Evolutionary conservation across 257 asterid genomes (phyloP).

Genomic region (Solanum virginianum): DNA sequence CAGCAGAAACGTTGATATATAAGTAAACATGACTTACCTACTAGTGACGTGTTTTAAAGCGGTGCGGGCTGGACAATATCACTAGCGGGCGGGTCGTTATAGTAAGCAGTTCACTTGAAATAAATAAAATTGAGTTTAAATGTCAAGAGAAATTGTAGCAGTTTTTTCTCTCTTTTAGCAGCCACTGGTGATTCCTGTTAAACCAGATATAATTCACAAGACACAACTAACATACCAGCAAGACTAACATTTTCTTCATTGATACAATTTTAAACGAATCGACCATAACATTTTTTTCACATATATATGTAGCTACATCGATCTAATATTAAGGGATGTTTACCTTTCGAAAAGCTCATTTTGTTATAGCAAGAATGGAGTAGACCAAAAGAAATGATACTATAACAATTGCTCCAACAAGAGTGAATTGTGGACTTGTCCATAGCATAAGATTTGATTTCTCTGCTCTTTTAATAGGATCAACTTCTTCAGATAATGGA

Average conservation of each 20-base stretch:
- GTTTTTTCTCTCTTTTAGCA: not conserved
- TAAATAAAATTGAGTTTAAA: not conserved
- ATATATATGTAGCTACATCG: constrained; percentile 1
- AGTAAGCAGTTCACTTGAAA: not conserved
- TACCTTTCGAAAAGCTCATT: constrained; percentile 24
- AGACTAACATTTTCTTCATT: not conserved
- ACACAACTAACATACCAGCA: not conserved
- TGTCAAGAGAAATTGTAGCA: not conserved
- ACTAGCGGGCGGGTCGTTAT: no score
- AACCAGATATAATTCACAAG: not conserved
- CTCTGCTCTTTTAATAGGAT: constrained; percentile 90
- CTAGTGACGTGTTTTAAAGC: no score
- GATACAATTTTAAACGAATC: not conserved
- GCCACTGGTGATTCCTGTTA: not conserved
- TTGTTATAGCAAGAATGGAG: constrained; percentile 49
- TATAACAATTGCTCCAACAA: constrained; percentile 53
- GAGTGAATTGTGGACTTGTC: constrained; percentile 79
- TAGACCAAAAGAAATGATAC: constrained; percentile 64
- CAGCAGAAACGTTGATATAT: no score
- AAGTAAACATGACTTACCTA: no score
- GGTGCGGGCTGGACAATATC: no score
- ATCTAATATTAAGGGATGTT: not conserved
- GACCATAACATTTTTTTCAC: not conserved
- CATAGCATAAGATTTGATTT: constrained; percentile 71
- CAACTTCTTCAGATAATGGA: constrained; percentile 86